A percentile compares a stretch with the other conserved stretches of the same genome.
phyloP scores from a whole-genome alignment of 176 grass and related monocot species.

The Rhynchospora pubera region DNA sequence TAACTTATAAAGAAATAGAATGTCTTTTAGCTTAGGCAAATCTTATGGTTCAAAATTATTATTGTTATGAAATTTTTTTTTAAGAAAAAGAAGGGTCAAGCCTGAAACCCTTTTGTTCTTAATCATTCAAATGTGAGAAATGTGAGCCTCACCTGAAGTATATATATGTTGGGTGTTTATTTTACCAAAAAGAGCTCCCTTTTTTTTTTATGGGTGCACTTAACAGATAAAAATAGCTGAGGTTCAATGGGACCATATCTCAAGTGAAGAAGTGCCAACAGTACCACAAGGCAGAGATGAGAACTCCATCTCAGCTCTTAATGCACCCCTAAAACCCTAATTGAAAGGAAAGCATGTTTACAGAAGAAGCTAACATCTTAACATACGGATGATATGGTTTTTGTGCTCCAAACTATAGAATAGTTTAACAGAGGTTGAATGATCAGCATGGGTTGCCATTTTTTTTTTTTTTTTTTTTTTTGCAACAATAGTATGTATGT shows the following conservation, averaged over 20 bases:
- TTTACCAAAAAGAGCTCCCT: background rate
- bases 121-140: background rate
- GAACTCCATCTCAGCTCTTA: background rate
- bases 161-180: background rate
- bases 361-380: constrained; percentile 2
- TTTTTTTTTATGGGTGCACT: background rate
- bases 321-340: background rate
- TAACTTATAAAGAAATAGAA: background rate
- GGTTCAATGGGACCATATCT: background rate
- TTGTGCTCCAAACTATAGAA: background rate
- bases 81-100: background rate
- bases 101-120: background rate
- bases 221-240: constrained; percentile 11
- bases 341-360: background rate
- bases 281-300: background rate
- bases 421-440: background rate
- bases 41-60: background rate
- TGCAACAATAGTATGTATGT: background rate
- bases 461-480: constrained; percentile 3
- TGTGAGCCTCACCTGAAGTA: background rate
- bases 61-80: background rate
- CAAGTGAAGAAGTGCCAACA: background rate
- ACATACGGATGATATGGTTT: background rate
- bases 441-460: background rate
- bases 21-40: background rate